Evolutionary conservation across 2,329 filamentous ascomycete genomes (phyloP), one percentile per base, ranked within the genome.

Genomic region (Rasamsonia emersonii): DNA sequence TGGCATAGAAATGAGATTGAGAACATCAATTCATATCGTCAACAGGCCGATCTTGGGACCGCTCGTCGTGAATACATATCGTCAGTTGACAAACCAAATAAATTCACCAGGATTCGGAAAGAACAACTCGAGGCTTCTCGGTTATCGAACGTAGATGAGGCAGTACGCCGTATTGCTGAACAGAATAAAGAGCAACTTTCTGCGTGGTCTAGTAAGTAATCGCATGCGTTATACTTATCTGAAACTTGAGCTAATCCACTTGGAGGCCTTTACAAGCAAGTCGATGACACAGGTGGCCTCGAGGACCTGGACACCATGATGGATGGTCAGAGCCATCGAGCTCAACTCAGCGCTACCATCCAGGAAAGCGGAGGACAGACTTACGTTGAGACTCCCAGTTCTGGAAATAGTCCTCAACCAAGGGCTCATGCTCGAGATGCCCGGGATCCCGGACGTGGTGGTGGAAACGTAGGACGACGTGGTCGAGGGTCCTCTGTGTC

Each of bases 241-340:
- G 24, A 8, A 41, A 11, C 10, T 23, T 17, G 25, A 19, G 24
- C n/a, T 18, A 14, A 30, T 15, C 19, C 4, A 18, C 36, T 48
- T 13, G n/a, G 36, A 63, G 59, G 45, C 21, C 41, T 56, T 4
- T 44, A 51, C 27, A 40, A 51, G 27, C 39, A 41, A 9, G 39
- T 61, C 9, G 35, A 44, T 4, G 53, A 56, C 21, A 52, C 53
- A 7, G 43, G 39, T 13, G 45, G 50, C 3, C 17, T 50, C 2
- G 53, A 61, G 24, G 29, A 49, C 9, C 37, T 62, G 6, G 44
- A 53, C 26, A 40, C 45, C 10, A 34, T 64, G 3, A 44, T 56
- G 27, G 38, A 56, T 26, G 62, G 62, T 8, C 59, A 64, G 26
- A 56, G 38, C 15, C 61, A 64, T 39, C 53, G 60, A 32, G 42